Evolutionary conservation across 257 asterid genomes (phyloP), one percentile per base, ranked within the genome.

Genomic region (Fraxinus quadrangulata): DNA sequence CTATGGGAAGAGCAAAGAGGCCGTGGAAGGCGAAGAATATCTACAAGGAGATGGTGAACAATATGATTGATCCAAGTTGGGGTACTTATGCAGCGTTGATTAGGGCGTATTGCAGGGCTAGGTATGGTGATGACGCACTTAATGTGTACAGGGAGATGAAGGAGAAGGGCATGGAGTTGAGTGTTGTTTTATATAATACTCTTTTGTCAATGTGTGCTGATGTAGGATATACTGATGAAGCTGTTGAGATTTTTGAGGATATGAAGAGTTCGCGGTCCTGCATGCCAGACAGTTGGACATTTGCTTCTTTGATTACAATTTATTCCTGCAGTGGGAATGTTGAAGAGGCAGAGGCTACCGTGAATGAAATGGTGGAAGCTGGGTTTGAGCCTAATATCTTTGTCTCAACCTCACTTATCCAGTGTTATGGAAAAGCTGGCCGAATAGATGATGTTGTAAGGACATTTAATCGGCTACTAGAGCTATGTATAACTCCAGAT

Each of bases 1-100:
- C 94, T 33, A 96, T 96, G 98, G 98, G 97, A 33, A 88, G 92
- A 81, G 99, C 99, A 37, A 96, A 82, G 88, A 89, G 98, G 85
- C 97, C 98, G 0, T 93, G 97, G 97, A 93, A 96, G 80, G 96
- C 93, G 0, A 93, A 93, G 72, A 85, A 42, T 39, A 89, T 96
- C 45, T 92, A 89, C 68, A 54, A 84, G 75, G 98, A 93, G 54
- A 89, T 96, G 98, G 33, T 87, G 75, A 83, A 61, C 59, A 89
- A 78, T 67, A 94, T 89, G 73, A 59, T 93, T 47, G 78, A 82
- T 54, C 99, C 97, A 0, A 93, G 87, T 75, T 85, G 85, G 89
- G 92, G 92, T 45, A 92, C 98, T 13, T 92, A 96, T 75, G 94
- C 99, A 24, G 88, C 97, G 6, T 79, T 96, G 42, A 70, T 96